Percentiles rank a stretch among this genome's conserved stretches.
Evolutionary conservation across 1,284 basidiomycete species (phyloP).

Genomic region (Hortiboletus rubellus): DNA sequence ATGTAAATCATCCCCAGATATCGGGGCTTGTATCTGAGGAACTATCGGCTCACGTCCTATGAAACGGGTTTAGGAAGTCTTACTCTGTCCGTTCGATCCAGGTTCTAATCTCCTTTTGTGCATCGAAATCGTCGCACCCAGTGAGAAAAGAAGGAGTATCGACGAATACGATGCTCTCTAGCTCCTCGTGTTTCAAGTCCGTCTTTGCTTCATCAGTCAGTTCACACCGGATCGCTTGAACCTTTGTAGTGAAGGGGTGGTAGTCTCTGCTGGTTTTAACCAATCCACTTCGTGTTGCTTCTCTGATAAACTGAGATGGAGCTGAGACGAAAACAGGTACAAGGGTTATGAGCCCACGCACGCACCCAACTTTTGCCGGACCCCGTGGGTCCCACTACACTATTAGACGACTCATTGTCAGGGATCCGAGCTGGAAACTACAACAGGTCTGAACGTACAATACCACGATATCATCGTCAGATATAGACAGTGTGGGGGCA

Average conservation of each 20-base stretch:
- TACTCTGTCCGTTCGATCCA: constrained; percentile 10
- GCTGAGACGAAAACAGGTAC: not conserved
- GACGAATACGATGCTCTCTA: constrained; percentile 19
- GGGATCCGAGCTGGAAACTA: not conserved
- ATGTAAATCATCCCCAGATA: constrained; percentile 21
- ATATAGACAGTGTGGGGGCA: constrained; percentile 2
- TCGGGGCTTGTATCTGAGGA: constrained; percentile 5
- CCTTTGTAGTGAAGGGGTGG: constrained; percentile 15
- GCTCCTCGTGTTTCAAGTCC: not conserved
- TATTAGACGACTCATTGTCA: constrained; percentile 5
- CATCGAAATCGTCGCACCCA: constrained; percentile 4
- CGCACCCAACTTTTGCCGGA: constrained; percentile 29
- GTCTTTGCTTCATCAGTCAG: constrained; percentile 17
- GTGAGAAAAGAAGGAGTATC: constrained; percentile 26
- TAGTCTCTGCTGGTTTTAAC: constrained; percentile 9
- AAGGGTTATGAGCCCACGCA: not conserved
- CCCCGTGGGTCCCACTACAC: constrained; percentile 25
- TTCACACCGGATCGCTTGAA: constrained; percentile 22
- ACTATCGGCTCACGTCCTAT: not conserved
- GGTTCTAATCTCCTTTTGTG: constrained; percentile 4
- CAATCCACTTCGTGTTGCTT: constrained; percentile 9
- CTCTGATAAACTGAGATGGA: constrained; percentile 14
- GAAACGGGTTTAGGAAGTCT: not conserved
- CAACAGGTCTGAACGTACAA: constrained; percentile 12
- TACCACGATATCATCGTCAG: constrained; percentile 17